A percentile compares a stretch with the other conserved stretches of the same genome.
Conservation (phyloP, 2,329 filamentous ascomycete genomes). For the Bisporella sp. region DNA sequence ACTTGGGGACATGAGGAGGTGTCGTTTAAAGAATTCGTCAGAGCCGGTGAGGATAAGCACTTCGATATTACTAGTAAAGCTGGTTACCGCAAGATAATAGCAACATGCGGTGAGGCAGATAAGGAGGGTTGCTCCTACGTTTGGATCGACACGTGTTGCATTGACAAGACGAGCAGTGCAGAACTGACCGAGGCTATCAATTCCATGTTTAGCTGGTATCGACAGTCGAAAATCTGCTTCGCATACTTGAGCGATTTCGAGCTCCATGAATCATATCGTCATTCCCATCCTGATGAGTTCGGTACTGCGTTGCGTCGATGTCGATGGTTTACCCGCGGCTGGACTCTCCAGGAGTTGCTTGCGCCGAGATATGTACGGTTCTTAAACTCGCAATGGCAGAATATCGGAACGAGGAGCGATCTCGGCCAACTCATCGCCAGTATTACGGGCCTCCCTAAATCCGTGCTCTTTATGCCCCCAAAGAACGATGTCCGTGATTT, state of each 20-base stretch:
- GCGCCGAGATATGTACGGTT: not conserved
- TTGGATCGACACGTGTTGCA: slow-evolving; percentile 1
- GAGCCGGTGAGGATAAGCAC: slow-evolving; percentile 10
- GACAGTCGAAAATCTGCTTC: slow-evolving; percentile 2
- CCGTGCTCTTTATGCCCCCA: not conserved
- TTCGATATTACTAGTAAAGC: not conserved
- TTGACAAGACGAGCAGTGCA: no score
- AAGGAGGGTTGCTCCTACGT: slow-evolving; percentile 3
- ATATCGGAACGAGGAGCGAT: slow-evolving; percentile 1
- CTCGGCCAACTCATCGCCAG: not conserved
- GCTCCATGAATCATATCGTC: not conserved
- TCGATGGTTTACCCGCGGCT: slow-evolving; percentile 1
- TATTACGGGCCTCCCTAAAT: not conserved
- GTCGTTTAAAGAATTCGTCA: slow-evolving; percentile 13
- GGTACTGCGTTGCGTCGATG: not conserved
- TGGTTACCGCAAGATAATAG: slow-evolving; percentile 1
- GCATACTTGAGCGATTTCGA: slow-evolving; percentile 6
- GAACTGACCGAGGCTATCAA: no score
- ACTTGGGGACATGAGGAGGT: slow-evolving; percentile 26
- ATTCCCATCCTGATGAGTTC: not conserved
- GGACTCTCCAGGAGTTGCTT: not conserved
- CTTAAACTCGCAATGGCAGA: slow-evolving; percentile 5
- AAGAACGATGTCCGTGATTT: slow-evolving; percentile 3
- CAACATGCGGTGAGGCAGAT: not conserved
- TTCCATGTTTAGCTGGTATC: slow-evolving; percentile 6